Base-by-base conservation (phyloP, 139 green algal genomes). In the Volvox africanus region DNA sequence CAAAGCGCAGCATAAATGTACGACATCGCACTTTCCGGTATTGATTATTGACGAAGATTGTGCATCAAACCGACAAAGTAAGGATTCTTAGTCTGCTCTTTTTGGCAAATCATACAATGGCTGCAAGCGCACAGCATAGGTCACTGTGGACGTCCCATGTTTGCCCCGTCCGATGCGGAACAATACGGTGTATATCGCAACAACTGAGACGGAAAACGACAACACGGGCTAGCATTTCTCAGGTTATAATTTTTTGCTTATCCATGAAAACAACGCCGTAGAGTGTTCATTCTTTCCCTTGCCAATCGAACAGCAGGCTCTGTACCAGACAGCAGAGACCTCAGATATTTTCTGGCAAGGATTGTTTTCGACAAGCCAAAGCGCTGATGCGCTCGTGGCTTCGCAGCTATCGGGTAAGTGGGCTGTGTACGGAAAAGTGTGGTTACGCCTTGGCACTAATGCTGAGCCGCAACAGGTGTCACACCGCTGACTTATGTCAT, bases 401-500 rank as follows among this genome's bases (percentile, higher is more conserved):
- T 28, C 61, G 22, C 86, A 96, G 75, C 91, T 97, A 0, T 88
- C 94, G 87, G 95, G 94, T 73, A 77, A 14, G 75, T 19, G 14
- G 28, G 71, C 1, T 33, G 26, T 79, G 20, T 21, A 79, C 44
- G 44, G 44, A 55, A 55, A 55, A 55, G 44, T 55, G 44, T 9
- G 44, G 9, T 55, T 55, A 55, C 44, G 44, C 44, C 44, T 14
- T 14, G 44, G 44, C 9, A 55, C 44, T 55, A 55, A 55, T 55
- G 44, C 44, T 55, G 44, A 55, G 65, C 65, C 24, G 65, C 65
- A 14, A 61, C 87, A 95, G 94, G 92, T 21, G 89, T 99, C 0
- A 94, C 94, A 0, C 97, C 97, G 13, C 30, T 94, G 17, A 97
- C 93, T 3, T 97, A 97, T 88, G 68, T 92, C 1, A 88, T 98